These are phyloP conservation scores for Wickerhamiella hasegawae DNA, from an alignment of 805 yeast species.

Conservation along the genomic window DNA sequence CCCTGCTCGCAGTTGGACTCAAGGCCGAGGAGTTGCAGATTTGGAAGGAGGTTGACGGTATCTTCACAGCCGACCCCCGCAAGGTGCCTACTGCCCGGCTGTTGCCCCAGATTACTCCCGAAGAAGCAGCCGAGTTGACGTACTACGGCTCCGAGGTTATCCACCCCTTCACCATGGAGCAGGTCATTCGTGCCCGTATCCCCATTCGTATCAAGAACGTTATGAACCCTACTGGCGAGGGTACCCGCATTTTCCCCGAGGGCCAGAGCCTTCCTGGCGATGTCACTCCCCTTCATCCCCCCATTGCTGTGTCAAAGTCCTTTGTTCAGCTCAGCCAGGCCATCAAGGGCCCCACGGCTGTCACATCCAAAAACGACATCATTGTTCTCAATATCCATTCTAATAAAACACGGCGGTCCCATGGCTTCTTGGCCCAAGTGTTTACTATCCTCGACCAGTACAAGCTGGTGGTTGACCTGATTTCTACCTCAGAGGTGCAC, in stretches of 20 bases:
- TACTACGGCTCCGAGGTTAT: constrained; percentile 97
- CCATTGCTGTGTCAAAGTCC: constrained; percentile 36
- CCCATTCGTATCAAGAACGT: constrained; percentile 96
- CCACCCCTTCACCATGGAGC: constrained; percentile 99
- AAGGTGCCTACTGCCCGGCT: constrained; percentile 83
- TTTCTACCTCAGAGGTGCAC: constrained; percentile 94
- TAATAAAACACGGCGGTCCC: constrained; percentile 79
- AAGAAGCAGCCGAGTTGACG: constrained; percentile 95
- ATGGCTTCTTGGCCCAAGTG: constrained; percentile 86
- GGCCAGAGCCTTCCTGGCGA: constrained; percentile 74
- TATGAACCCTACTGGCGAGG: constrained; percentile 80
- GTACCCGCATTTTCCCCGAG: constrained; percentile 90
- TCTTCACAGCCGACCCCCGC: constrained; percentile 95
- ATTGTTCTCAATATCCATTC: constrained; percentile 88
- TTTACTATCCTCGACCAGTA: constrained; percentile 74
- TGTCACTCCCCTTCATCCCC: constrained; percentile 89
- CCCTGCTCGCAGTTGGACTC: constrained; percentile 83
- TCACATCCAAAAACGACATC: constrained; percentile 85
- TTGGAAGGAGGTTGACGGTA: constrained; percentile 99
- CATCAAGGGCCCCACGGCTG: constrained; percentile 57
- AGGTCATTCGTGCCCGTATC: constrained; percentile 86
- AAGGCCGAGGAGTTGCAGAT: constrained; percentile 89
- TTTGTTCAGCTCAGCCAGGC: constrained; percentile 32
- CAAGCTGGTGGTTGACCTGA: constrained; percentile 81
- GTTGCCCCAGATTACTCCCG: constrained; percentile 82